Evolutionary conservation across 1,284 basidiomycete species (phyloP).

Genomic region (Ceratobasidium sp.): DNA sequence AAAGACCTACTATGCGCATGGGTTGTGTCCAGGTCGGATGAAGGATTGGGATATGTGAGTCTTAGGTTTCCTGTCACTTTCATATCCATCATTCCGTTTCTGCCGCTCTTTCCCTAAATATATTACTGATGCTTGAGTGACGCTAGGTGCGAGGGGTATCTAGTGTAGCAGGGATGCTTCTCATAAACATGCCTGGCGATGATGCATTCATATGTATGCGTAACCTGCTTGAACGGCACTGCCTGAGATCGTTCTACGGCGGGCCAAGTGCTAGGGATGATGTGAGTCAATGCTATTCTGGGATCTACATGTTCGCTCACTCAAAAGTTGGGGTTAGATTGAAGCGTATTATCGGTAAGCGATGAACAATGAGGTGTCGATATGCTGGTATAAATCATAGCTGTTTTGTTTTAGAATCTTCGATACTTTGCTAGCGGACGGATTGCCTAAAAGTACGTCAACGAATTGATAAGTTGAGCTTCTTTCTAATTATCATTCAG

Average conservation of each 20-base stretch:
- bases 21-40: constrained; percentile 91
- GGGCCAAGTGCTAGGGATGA: constrained; percentile 79
- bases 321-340: constrained; percentile 65
- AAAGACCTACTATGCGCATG: constrained; percentile 91
- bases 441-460: constrained; percentile 90
- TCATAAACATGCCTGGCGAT: constrained; percentile 86
- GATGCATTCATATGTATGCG: constrained; percentile 89
- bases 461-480: constrained; percentile 12
- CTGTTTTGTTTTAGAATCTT: constrained; percentile 76
- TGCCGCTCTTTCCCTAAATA: not conserved
- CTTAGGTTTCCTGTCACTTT: constrained; percentile 52
- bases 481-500: constrained; percentile 60
- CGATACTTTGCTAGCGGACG: constrained; percentile 90
- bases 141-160: constrained; percentile 53
- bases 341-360: constrained; percentile 72
- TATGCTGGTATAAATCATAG: not conserved
- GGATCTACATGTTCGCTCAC: constrained; percentile 50
- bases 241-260: constrained; percentile 88
- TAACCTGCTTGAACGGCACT: constrained; percentile 90
- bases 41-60: constrained; percentile 83
- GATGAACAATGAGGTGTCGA: constrained; percentile 63
- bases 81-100: not conserved
- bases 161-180: constrained; percentile 85
- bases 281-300: constrained; percentile 65
- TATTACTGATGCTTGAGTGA: constrained; percentile 9